Conservation (phyloP, 139 green algal species). For the Pycnococcus provasolii region DNA sequence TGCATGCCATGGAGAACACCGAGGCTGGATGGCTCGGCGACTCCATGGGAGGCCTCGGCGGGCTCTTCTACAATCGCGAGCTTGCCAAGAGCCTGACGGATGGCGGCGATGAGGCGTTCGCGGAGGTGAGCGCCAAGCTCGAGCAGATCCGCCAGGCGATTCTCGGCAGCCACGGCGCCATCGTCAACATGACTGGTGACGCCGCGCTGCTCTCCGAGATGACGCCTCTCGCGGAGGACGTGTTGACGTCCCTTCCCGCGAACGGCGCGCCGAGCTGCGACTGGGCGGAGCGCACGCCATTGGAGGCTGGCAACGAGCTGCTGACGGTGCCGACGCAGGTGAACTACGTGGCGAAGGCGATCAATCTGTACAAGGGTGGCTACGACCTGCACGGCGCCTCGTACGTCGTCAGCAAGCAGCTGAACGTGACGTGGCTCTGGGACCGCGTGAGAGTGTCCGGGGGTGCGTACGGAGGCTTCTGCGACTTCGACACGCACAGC, state of each 20-base stretch:
- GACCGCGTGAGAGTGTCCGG: constrained; percentile 85
- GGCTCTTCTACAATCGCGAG: constrained; percentile 75
- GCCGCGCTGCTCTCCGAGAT: constrained; percentile 51
- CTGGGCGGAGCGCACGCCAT: constrained; percentile 31
- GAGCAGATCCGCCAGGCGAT: constrained; percentile 45
- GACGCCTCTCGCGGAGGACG: constrained; percentile 41
- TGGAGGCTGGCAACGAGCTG: constrained; percentile 66
- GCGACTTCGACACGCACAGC: constrained; percentile 86
- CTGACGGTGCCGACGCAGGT: constrained; percentile 93
- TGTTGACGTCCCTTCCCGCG: constrained; percentile 68
- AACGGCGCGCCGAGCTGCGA: constrained; percentile 21
- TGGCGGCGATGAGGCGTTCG: constrained; percentile 75
- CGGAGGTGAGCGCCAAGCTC: constrained; percentile 6
- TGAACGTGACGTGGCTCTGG: constrained; percentile 94
- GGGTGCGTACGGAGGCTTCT: constrained; percentile 96
- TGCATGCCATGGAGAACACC: constrained; percentile 68
- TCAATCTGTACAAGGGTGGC: constrained; percentile 89
- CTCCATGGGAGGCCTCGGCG: constrained; percentile 76
- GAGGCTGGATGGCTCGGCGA: constrained; percentile 71
- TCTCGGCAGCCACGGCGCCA: constrained; percentile 40
- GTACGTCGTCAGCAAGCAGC: constrained; percentile 93
- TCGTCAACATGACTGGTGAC: constrained; percentile 94
- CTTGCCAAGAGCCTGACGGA: constrained; percentile 72
- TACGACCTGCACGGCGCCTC: constrained; percentile 75
- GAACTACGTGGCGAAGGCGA: constrained; percentile 97